Evolutionary conservation across 2,329 filamentous ascomycete species (phyloP).

Genomic region (Pezicula neosporulosa): DNA sequence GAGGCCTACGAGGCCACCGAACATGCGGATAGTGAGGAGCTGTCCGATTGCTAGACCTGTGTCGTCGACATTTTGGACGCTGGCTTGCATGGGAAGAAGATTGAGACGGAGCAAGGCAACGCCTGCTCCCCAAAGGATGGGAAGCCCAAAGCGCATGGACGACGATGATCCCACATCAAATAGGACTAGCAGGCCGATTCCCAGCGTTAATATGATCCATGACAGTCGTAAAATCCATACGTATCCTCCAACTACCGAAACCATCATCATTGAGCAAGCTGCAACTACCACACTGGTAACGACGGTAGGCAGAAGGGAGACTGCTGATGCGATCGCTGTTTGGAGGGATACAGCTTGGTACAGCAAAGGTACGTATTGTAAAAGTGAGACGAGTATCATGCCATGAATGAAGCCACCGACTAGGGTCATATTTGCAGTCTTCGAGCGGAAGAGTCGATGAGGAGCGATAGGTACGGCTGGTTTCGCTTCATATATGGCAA

Average conservation of each 20-base stretch:
- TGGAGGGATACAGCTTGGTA: slow-evolving; percentile 17
- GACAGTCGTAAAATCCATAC: not conserved
- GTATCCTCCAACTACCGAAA: not conserved
- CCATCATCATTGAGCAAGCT: not conserved
- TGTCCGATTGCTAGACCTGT: slow-evolving; percentile 31
- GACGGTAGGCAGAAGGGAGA: not conserved
- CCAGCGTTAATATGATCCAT: not conserved
- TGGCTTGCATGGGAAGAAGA: slow-evolving; percentile 32
- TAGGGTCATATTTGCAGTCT: slow-evolving; percentile 42
- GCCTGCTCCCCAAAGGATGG: slow-evolving; percentile 25
- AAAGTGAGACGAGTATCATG: slow-evolving; percentile 43
- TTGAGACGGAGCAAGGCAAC: no score
- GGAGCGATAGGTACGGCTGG: slow-evolving; percentile 27
- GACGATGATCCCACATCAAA: not conserved
- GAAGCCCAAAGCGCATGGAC: slow-evolving; percentile 17
- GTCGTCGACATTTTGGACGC: slow-evolving; percentile 29
- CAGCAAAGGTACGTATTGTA: slow-evolving; percentile 49
- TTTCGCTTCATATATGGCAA: slow-evolving; percentile 41
- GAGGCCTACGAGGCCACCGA: slow-evolving; percentile 34
- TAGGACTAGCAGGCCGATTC: not conserved
- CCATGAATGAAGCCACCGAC: slow-evolving; percentile 49
- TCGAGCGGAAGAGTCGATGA: slow-evolving; percentile 33
- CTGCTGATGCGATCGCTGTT: not conserved
- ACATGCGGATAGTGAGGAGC: slow-evolving; percentile 30
- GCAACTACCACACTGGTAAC: not conserved